Evolutionary conservation across 140 eudicot genomes (phyloP).

Genomic region (Anethum foeniculum): DNA sequence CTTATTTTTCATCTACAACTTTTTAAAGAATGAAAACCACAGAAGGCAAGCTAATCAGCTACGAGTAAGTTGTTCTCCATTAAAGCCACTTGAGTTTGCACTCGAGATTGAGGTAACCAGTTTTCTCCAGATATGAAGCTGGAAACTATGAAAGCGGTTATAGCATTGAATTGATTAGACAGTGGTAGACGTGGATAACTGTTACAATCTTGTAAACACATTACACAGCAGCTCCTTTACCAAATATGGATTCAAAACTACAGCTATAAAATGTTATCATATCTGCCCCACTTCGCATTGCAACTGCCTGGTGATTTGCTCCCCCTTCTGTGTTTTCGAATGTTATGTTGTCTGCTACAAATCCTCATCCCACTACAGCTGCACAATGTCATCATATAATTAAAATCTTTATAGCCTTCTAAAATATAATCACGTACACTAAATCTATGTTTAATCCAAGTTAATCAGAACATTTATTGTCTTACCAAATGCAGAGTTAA

Average conservation of each 20-base stretch:
- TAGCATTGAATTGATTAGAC: slow-evolving; percentile 38
- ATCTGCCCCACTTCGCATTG: slow-evolving; percentile 46
- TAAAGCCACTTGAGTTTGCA: slow-evolving; percentile 11
- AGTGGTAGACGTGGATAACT: slow-evolving; percentile 38
- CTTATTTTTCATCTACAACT: neutral
- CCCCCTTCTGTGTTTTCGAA: slow-evolving; percentile 55
- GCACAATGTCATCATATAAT: neutral
- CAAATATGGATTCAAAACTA: slow-evolving; percentile 53
- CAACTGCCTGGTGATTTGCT: slow-evolving; percentile 44
- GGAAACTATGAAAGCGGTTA: slow-evolving; percentile 16
- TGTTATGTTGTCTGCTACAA: slow-evolving; percentile 41
- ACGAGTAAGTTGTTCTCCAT: neutral
- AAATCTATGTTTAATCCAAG: neutral
- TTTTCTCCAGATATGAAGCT: slow-evolving; percentile 9
- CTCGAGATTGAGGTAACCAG: slow-evolving; percentile 14
- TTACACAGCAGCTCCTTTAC: slow-evolving; percentile 34
- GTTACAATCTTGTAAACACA: slow-evolving; percentile 44
- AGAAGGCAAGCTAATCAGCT: neutral
- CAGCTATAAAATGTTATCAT: slow-evolving; percentile 45
- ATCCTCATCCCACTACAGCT: slow-evolving; percentile 26
- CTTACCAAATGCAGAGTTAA: slow-evolving; percentile 73
- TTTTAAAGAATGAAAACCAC: neutral
- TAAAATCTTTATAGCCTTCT: neutral
- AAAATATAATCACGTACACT: neutral
- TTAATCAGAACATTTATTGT: slow-evolving; percentile 19